Conservation (phyloP, 164 flowering plant species). For the Piper longum region DNA sequence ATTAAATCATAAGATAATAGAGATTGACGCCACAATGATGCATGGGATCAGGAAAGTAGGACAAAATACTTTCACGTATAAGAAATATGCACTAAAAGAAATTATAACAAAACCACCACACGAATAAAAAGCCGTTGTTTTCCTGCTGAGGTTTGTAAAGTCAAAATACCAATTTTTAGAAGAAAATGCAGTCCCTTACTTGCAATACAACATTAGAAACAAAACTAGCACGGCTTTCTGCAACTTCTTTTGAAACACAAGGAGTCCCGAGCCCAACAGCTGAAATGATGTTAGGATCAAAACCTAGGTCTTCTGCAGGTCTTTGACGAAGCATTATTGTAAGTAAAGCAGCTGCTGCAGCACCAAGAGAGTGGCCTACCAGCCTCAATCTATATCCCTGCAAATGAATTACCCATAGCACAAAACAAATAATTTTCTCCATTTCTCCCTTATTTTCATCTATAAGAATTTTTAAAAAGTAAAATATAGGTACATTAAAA, state of each 20-base stretch:
- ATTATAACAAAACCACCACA: neutral
- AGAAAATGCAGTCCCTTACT: conserved; percentile 21
- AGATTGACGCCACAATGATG: neutral
- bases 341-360: conserved; percentile 61
- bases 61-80: too few species aligned
- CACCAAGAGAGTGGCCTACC: conserved; percentile 89
- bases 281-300: conserved; percentile 56
- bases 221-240: conserved; percentile 62
- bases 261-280: conserved; percentile 71
- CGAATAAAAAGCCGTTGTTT: neutral
- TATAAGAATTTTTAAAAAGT: too few species aligned
- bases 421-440: neutral
- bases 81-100: too few species aligned
- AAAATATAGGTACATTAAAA: too few species aligned
- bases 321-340: conserved; percentile 68
- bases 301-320: conserved; percentile 50
- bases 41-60: neutral
- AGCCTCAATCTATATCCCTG: conserved; percentile 86
- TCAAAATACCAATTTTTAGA: too few species aligned
- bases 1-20: too few species aligned
- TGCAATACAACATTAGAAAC: conserved; percentile 71
- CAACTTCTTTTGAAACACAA: conserved; percentile 72
- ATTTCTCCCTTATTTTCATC: too few species aligned
- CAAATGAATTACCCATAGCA: conserved; percentile 24
- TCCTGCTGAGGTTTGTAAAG: neutral